These are phyloP conservation scores for Populus deltoides DNA, from an alignment of 345 rosid species.

Conservation along the genomic window DNA sequence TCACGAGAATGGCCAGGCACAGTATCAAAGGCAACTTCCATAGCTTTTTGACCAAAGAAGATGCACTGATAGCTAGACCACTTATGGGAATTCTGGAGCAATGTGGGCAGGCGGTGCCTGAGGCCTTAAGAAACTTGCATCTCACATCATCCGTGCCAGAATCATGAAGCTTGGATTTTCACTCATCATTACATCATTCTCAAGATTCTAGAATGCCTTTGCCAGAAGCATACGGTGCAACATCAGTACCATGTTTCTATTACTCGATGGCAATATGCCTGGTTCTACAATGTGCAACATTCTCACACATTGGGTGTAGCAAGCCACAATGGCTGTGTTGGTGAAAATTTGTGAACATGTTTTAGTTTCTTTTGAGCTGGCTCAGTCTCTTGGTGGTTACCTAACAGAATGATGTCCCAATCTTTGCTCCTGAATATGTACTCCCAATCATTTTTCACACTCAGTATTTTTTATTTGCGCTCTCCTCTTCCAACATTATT, in stretches of 20 bases:
- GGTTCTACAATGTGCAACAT: background rate
- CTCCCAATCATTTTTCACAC: background rate
- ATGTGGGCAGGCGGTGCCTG: conserved; percentile 51
- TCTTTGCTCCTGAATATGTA: background rate
- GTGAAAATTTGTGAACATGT: background rate
- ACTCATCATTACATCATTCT: background rate
- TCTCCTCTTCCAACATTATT: background rate
- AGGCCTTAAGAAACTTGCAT: conserved; percentile 32
- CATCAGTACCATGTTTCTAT: background rate
- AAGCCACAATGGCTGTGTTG: background rate
- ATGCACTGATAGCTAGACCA: conserved; percentile 33
- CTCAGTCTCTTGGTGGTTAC: background rate
- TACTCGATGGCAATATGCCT: background rate
- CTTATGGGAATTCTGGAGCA: conserved; percentile 47
- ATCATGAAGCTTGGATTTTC: background rate
- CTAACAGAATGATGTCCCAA: background rate
- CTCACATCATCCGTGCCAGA: conserved; percentile 9
- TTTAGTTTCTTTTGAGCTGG: background rate
- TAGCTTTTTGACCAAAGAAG: conserved; percentile 44
- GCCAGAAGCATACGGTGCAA: background rate
- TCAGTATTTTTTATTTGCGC: background rate
- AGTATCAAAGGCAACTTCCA: conserved; percentile 45
- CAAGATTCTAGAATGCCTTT: background rate
- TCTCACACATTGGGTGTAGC: background rate
- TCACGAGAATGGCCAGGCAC: conserved; percentile 53